Evolutionary conservation across 768 basidiomycete genomes (phyloP).

Genomic region (Boletus coccyginus): DNA sequence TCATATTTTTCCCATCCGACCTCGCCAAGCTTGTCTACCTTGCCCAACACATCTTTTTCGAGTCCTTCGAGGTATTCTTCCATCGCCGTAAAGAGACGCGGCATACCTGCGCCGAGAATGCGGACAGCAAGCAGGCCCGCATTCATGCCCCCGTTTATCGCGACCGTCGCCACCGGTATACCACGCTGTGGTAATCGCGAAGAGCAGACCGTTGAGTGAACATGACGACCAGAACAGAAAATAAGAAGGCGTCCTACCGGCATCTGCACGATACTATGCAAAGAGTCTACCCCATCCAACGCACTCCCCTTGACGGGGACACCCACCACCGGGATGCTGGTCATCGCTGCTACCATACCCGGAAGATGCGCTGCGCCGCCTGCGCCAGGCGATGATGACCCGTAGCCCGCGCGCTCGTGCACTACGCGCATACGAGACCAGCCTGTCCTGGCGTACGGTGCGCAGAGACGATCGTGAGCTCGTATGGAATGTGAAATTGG

Average conservation of each 20-base stretch:
- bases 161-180: constrained; percentile 95
- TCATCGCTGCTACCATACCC: constrained; percentile 98
- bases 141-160: constrained; percentile 93
- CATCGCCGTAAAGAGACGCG: constrained; percentile 62
- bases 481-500: constrained; percentile 81
- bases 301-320: constrained; percentile 96
- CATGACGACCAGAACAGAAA: not conserved
- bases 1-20: constrained; percentile 87
- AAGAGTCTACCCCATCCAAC: constrained; percentile 94
- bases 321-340: constrained; percentile 87
- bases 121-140: constrained; percentile 90
- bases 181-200: constrained; percentile 52
- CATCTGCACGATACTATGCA: constrained; percentile 99
- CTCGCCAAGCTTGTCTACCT: constrained; percentile 71
- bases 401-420: constrained; percentile 67
- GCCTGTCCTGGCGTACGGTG: constrained; percentile 89
- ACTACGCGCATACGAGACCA: constrained; percentile 77
- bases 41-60: constrained; percentile 74
- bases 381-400: constrained; percentile 73
- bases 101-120: constrained; percentile 75
- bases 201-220: not conserved
- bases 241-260: constrained; percentile 62
- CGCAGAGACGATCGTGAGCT: constrained; percentile 94
- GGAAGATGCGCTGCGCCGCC: constrained; percentile 78
- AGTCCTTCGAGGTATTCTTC: constrained; percentile 67